Percentiles rank a stretch among this genome's conserved stretches.
Evolutionary conservation across 2,329 filamentous ascomycete species (phyloP).

Genomic region (Whalleya microplaca): DNA sequence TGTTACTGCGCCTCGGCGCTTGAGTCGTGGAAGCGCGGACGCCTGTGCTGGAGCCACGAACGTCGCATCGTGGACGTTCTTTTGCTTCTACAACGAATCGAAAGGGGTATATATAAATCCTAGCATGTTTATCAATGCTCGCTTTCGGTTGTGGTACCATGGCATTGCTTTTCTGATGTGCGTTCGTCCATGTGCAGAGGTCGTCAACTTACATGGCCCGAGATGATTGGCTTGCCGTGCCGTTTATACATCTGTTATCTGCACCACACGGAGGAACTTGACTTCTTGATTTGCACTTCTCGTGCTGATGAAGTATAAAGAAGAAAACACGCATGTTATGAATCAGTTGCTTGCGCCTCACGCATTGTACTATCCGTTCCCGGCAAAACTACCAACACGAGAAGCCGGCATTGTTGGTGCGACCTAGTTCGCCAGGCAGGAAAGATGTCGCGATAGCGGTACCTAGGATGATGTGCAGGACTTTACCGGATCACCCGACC

Average conservation of each 20-base stretch:
- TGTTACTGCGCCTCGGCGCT: slow-evolving; percentile 15
- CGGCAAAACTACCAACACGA: neutral
- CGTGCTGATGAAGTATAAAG: slow-evolving; percentile 3
- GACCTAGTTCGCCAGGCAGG: neutral
- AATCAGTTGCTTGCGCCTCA: neutral
- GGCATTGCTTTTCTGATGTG: slow-evolving; percentile 17
- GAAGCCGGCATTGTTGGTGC: neutral
- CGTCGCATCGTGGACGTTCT: slow-evolving; percentile 13
- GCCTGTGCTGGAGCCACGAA: slow-evolving; percentile 16
- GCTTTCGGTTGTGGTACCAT: slow-evolving; percentile 17
- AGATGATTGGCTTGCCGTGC: slow-evolving; percentile 17
- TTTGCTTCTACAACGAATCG: slow-evolving; percentile 15
- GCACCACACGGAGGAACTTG: slow-evolving; percentile 4
- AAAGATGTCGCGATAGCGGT: neutral
- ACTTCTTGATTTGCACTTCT: slow-evolving; percentile 9
- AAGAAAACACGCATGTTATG: neutral
- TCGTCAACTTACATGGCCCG: slow-evolving; percentile 21
- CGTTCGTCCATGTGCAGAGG: slow-evolving; percentile 15
- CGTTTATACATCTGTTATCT: slow-evolving; percentile 13
- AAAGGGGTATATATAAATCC: neutral
- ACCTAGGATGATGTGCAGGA: slow-evolving; percentile 5
- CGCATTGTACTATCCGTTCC: neutral
- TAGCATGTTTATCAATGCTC: slow-evolving; percentile 11
- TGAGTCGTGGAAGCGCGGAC: slow-evolving; percentile 18
- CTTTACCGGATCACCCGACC: slow-evolving; percentile 20